A percentile compares a stretch with the other conserved stretches of the same genome.
These are phyloP conservation scores for Ceratobasidium theobromae DNA, from an alignment of 1,284 basidiomycete genomes.

Conservation along the genomic window DNA sequence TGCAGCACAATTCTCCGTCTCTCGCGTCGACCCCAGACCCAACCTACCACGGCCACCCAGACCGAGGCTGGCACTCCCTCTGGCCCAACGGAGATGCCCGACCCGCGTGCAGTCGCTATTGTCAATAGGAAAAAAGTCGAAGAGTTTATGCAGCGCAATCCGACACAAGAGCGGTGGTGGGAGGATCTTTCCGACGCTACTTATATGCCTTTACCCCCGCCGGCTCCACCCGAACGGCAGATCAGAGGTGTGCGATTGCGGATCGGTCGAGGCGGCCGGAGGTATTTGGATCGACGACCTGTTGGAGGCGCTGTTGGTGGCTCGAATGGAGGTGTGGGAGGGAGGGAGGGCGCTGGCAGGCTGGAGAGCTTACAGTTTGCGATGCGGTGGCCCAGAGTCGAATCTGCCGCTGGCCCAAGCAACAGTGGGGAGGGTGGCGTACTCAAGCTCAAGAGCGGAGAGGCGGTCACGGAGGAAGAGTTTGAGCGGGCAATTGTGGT, in stretches of 20 bases:
- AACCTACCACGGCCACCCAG: constrained; percentile 42
- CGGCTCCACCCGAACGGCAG: constrained; percentile 42
- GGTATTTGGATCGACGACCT: constrained; percentile 73
- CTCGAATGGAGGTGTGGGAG: constrained; percentile 1
- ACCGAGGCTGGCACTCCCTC: constrained; percentile 33
- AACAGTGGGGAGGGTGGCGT: constrained; percentile 33
- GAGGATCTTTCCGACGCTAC: constrained; percentile 37
- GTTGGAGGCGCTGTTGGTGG: constrained; percentile 5
- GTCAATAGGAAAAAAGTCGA: constrained; percentile 42
- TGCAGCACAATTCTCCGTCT: constrained; percentile 49
- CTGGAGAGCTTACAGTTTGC: constrained; percentile 25
- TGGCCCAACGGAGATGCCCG: constrained; percentile 28
- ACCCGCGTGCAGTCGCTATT: constrained; percentile 11
- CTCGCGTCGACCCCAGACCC: constrained; percentile 44
- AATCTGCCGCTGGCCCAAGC: constrained; percentile 16
- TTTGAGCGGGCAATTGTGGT: constrained; percentile 48
- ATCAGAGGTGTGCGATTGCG: constrained; percentile 66
- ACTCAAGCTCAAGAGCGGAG: constrained; percentile 33
- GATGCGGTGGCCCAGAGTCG: constrained; percentile 31
- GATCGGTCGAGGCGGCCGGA: constrained; percentile 76
- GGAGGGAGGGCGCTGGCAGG: constrained; percentile 1
- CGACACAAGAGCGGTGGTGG: constrained; percentile 18
- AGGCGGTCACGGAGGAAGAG: constrained; percentile 47
- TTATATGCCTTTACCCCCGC: constrained; percentile 28
- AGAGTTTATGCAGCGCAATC: constrained; percentile 36